Conservation (phyloP, 1,139 yeast species). For the Blastobotrys illinoisensis region DNA sequence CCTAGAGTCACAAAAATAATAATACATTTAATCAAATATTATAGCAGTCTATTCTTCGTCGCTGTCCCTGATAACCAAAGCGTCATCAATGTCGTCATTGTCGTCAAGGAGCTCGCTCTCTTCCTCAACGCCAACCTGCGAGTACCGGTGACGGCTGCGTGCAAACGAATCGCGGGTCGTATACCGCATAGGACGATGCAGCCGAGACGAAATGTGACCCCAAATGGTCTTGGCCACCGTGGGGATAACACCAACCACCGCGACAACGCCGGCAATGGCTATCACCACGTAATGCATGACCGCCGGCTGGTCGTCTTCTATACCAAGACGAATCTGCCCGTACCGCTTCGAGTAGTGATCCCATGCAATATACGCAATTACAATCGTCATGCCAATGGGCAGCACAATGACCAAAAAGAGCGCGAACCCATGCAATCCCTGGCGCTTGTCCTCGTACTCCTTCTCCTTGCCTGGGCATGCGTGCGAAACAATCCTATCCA, state of each 20-base stretch:
- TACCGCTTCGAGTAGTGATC: constrained; percentile 74
- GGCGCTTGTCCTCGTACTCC: constrained; percentile 55
- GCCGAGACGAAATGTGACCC: constrained; percentile 10
- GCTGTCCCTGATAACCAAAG: constrained; percentile 20
- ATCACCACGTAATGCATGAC: constrained; percentile 23
- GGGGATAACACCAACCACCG: constrained; percentile 31
- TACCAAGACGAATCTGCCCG: constrained; percentile 84
- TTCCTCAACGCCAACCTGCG: constrained; percentile 26
- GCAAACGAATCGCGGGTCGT: constrained; percentile 25
- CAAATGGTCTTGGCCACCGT: constrained; percentile 13
- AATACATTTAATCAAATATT: not conserved
- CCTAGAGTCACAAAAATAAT: too few relatives aligned
- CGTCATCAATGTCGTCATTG: constrained; percentile 25
- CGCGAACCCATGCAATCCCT: constrained; percentile 52
- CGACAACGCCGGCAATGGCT: constrained; percentile 32
- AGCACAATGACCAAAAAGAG: constrained; percentile 48
- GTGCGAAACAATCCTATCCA: constrained; percentile 61
- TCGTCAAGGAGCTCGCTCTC: constrained; percentile 25
- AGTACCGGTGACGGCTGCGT: constrained; percentile 19
- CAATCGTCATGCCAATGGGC: constrained; percentile 54
- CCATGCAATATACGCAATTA: constrained; percentile 66
- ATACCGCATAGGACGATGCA: constrained; percentile 13
- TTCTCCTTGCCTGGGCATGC: constrained; percentile 85
- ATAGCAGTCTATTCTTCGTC: constrained; percentile 12
- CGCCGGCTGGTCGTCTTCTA: constrained; percentile 42